A percentile compares a stretch with the other conserved stretches of the same genome.
phyloP scores from a whole-genome alignment of 75 land plant species.

The Ceratopteris richardii region DNA sequence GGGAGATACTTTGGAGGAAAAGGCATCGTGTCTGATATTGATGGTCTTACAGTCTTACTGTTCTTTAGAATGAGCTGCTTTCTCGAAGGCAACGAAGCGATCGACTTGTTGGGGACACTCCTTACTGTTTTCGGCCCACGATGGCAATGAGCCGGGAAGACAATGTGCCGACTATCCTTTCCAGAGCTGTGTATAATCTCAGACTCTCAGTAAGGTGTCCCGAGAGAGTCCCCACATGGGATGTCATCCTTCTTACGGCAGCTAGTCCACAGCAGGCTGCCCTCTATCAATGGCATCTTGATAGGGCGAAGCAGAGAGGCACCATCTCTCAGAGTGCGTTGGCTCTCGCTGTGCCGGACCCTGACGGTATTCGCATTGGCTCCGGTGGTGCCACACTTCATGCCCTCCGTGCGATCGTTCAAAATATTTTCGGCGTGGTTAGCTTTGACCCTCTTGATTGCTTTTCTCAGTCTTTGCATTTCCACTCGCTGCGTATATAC shows the following conservation, averaged over 20 bases:
- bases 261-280: slow-evolving; percentile 92
- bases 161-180: slow-evolving; percentile 34
- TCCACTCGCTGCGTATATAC: too few relatives aligned
- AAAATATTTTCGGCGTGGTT: too few relatives aligned
- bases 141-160: background rate
- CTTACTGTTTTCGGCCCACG: too few relatives aligned
- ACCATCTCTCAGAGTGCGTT: slow-evolving; percentile 58
- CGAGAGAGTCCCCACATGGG: slow-evolving; percentile 85
- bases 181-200: slow-evolving; percentile 77
- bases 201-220: slow-evolving; percentile 78
- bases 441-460: too few relatives aligned
- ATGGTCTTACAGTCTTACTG: too few relatives aligned
- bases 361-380: slow-evolving; percentile 81
- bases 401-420: slow-evolving; percentile 60
- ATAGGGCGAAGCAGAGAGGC: slow-evolving; percentile 56
- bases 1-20: too few relatives aligned
- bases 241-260: slow-evolving; percentile 86
- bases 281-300: slow-evolving; percentile 81
- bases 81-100: too few relatives aligned
- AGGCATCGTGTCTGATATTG: too few relatives aligned
- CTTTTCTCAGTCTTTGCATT: too few relatives aligned
- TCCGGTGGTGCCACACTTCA: slow-evolving; percentile 92
- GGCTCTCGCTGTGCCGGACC: slow-evolving; percentile 89
- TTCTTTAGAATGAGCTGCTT: too few relatives aligned
- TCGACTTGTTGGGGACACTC: too few relatives aligned